Conservation (phyloP, 2,329 filamentous ascomycete genomes). For the Pseudogymnoascus pannorum region DNA sequence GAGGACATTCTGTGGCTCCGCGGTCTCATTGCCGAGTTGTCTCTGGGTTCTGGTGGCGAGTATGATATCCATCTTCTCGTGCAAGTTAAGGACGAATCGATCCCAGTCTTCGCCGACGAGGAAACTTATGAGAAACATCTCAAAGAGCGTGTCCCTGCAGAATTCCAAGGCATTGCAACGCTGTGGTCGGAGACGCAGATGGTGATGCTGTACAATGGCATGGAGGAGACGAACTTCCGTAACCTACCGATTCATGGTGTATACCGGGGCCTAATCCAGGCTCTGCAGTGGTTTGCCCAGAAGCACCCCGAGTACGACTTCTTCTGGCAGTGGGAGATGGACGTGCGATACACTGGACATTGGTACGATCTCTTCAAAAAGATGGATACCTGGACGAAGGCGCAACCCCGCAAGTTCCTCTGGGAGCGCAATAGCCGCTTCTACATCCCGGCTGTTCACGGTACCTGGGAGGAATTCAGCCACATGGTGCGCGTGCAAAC, state of each 20-base stretch:
- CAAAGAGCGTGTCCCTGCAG: slow-evolving; percentile 63
- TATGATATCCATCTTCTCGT: slow-evolving; percentile 83
- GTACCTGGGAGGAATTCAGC: slow-evolving; percentile 71
- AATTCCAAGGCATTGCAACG: slow-evolving; percentile 83
- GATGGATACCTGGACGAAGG: slow-evolving; percentile 59
- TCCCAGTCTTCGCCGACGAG: slow-evolving; percentile 73
- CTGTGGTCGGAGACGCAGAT: slow-evolving; percentile 95
- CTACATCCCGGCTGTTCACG: slow-evolving; percentile 70
- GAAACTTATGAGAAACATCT: slow-evolving; percentile 61
- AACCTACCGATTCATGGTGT: slow-evolving; percentile 80
- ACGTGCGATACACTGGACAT: slow-evolving; percentile 82
- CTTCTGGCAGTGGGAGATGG: slow-evolving; percentile 96
- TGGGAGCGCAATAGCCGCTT: slow-evolving; percentile 77
- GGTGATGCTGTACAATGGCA: slow-evolving; percentile 79
- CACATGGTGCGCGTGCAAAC: slow-evolving; percentile 70
- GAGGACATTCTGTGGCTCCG: slow-evolving; percentile 78
- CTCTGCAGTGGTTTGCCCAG: slow-evolving; percentile 87
- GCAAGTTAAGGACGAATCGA: slow-evolving; percentile 69
- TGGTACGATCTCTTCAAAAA: slow-evolving; percentile 70
- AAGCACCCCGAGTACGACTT: slow-evolving; percentile 83
- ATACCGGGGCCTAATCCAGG: slow-evolving; percentile 89
- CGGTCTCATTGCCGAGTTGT: slow-evolving; percentile 75
- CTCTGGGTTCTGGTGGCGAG: slow-evolving; percentile 72
- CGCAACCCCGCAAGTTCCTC: slow-evolving; percentile 69
- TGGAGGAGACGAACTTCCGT: slow-evolving; percentile 66